phyloP scores from a whole-genome alignment of 1,284 basidiomycete species.

The Pseudozyma tsukubaensis region DNA sequence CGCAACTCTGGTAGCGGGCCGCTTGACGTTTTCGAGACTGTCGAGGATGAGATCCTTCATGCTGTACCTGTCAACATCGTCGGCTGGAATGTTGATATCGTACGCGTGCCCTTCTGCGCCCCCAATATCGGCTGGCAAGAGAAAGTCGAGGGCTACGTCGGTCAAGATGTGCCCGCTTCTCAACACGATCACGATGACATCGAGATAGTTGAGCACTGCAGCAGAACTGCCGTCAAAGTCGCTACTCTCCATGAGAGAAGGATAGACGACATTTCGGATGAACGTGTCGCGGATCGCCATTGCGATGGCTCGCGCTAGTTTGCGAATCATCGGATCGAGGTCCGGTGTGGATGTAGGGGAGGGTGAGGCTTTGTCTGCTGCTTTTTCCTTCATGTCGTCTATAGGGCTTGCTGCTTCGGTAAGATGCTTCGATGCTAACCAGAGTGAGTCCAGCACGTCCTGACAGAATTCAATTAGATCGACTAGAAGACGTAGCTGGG shows the following conservation, averaged over 20 bases:
- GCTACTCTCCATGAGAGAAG: constrained; percentile 92
- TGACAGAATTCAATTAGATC: constrained; percentile 91
- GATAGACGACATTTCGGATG: constrained; percentile 91
- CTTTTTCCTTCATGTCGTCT: constrained; percentile 18
- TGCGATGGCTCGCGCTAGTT: constrained; percentile 44
- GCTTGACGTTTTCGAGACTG: constrained; percentile 31
- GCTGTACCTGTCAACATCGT: constrained; percentile 45
- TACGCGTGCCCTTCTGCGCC: constrained; percentile 10
- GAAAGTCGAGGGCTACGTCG: constrained; percentile 54
- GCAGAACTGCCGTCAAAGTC: constrained; percentile 91
- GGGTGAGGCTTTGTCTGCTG: neutral
- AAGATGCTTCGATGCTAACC: constrained; percentile 31
- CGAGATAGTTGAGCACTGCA: constrained; percentile 96
- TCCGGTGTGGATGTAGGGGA: neutral
- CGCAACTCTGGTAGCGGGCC: constrained; percentile 34
- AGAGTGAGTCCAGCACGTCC: constrained; percentile 74
- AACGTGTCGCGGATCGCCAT: constrained; percentile 83
- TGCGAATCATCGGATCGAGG: constrained; percentile 38
- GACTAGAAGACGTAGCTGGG: constrained; percentile 85
- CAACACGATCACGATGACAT: constrained; percentile 70
- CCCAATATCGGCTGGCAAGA: constrained; percentile 19
- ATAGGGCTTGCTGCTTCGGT: constrained; percentile 7
- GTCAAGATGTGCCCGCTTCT: constrained; percentile 55
- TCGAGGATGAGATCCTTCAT: constrained; percentile 59
- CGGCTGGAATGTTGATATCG: constrained; percentile 22